Evolutionary conservation across 208 protist genomes (phyloP).

Genomic region (Angomonas ambiguus): DNA sequence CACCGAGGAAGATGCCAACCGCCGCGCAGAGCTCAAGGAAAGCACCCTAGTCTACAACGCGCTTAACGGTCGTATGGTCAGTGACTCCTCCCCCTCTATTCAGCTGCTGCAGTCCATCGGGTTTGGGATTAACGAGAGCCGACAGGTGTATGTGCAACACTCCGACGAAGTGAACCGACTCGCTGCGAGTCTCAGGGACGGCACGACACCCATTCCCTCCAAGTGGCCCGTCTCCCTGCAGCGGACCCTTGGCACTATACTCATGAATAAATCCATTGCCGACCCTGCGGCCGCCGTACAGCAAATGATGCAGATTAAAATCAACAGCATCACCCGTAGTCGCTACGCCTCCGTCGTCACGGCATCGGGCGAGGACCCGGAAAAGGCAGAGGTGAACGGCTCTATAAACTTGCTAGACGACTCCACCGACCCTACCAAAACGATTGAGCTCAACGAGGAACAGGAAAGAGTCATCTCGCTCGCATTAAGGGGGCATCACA

Average conservation of each 20-base stretch:
- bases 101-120: constrained; percentile 55
- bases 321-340: constrained; percentile 66
- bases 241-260: constrained; percentile 47
- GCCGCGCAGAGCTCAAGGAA: not conserved
- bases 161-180: constrained; percentile 59
- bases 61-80: constrained; percentile 81
- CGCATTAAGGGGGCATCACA: constrained; percentile 71
- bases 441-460: constrained; percentile 77
- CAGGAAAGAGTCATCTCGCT: constrained; percentile 83
- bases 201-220: constrained; percentile 40
- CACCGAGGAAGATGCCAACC: not conserved
- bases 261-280: constrained; percentile 51
- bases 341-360: constrained; percentile 69
- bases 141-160: constrained; percentile 57
- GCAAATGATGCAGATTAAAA: constrained; percentile 80
- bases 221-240: constrained; percentile 74
- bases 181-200: constrained; percentile 52
- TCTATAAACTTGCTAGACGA: constrained; percentile 21
- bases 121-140: constrained; percentile 70
- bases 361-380: constrained; percentile 1
- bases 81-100: constrained; percentile 56
- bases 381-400: constrained; percentile 6
- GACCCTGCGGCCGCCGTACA: constrained; percentile 70
- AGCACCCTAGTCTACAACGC: constrained; percentile 72
- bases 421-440: constrained; percentile 20